Conservation (phyloP, 345 rosid genomes). For the Camelina neglecta region DNA sequence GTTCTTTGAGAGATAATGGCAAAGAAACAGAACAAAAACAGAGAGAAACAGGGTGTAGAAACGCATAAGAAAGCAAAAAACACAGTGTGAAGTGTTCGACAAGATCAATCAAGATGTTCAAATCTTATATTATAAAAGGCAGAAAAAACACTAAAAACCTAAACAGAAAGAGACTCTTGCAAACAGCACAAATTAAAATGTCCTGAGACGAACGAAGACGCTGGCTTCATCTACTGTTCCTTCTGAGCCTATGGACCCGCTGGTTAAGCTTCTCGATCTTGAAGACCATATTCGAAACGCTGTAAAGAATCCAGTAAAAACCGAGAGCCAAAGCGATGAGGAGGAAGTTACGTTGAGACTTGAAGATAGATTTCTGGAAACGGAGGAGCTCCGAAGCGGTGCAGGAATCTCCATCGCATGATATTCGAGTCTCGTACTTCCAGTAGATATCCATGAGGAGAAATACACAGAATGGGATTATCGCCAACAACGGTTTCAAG, state of each 20-base stretch:
- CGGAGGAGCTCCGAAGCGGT: slow-evolving; percentile 73
- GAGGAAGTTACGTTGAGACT: slow-evolving; percentile 81
- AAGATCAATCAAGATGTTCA: too few species aligned
- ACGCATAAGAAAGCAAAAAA: too few species aligned
- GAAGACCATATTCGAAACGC: slow-evolving; percentile 62
- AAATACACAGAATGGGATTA: slow-evolving; percentile 81
- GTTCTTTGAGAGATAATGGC: too few species aligned
- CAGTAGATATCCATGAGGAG: slow-evolving; percentile 82
- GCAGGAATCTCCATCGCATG: slow-evolving; percentile 67
- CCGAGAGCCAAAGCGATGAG: slow-evolving; percentile 69
- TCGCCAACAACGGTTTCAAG: slow-evolving; percentile 72
- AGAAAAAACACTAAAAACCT: not conserved
- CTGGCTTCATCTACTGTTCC: not conserved
- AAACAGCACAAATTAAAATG: too few species aligned
- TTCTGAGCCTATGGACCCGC: slow-evolving; percentile 63
- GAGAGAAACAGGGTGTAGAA: too few species aligned
- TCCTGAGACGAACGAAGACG: not conserved
- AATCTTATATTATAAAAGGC: too few species aligned
- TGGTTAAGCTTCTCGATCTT: slow-evolving; percentile 71
- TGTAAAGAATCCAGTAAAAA: slow-evolving; percentile 80
- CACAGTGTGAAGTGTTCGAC: too few species aligned
- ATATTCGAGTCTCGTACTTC: slow-evolving; percentile 82
- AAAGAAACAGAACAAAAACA: too few species aligned
- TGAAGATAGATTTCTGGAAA: slow-evolving; percentile 85
- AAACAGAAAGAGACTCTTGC: not conserved